Conservation (phyloP, 768 basidiomycete genomes). For the Phanerodontia chrysosporium region DNA sequence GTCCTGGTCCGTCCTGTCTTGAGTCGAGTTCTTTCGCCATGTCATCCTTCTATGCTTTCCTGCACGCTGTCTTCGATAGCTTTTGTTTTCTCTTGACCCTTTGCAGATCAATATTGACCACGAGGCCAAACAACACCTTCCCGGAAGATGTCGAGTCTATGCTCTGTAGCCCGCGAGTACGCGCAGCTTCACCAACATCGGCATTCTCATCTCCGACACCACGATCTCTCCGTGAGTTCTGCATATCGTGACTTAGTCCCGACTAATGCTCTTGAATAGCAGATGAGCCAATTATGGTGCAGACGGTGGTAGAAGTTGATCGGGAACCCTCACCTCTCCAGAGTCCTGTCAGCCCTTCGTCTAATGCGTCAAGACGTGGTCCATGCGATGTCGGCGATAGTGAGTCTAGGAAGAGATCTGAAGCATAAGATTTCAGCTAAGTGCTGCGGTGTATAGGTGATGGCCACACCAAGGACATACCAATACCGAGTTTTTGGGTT, state of each 20-base stretch:
- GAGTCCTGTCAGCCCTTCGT: background rate
- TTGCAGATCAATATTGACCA: background rate
- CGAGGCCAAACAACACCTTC: background rate
- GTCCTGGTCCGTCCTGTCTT: background rate
- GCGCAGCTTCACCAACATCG: background rate
- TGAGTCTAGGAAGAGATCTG: too few species aligned
- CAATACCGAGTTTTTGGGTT: background rate
- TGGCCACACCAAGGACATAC: background rate
- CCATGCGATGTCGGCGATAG: too few species aligned
- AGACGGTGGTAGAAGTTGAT: background rate
- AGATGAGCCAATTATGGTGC: background rate
- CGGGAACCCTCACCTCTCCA: background rate
- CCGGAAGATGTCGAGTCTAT: background rate
- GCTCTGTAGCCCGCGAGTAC: background rate
- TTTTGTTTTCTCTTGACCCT: background rate
- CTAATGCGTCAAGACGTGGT: background rate
- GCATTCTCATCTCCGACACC: too few species aligned
- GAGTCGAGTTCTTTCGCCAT: background rate
- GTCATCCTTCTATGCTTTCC: background rate
- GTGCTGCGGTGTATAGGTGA: background rate
- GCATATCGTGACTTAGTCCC: background rate
- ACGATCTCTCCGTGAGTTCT: background rate
- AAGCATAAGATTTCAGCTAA: too few species aligned
- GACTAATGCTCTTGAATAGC: background rate
- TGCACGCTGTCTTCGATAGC: background rate